Evolutionary conservation across 2,329 filamentous ascomycete species (phyloP), one percentile per base, ranked within the genome.

Genomic region (Chrysoporthe austroafricana): DNA sequence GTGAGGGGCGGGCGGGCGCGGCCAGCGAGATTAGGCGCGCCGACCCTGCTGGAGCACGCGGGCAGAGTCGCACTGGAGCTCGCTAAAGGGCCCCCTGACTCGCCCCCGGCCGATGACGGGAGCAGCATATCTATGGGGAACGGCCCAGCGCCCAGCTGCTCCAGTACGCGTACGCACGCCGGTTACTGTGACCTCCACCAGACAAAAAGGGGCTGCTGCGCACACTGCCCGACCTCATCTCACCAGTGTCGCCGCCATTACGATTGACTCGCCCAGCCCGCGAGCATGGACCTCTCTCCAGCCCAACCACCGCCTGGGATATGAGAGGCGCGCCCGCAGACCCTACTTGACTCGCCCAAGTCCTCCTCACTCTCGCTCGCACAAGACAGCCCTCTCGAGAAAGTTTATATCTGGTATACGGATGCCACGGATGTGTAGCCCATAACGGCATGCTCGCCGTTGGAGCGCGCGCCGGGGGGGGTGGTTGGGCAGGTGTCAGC

Each of bases 41-140:
- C 56, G 39, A 44, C 11, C n/a, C 39, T 60, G 13, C 57, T 60
- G 57, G 39, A 44, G 26, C 39, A 60, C 57, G 39, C 57, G n/a
- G 36, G 16, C 11, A 8, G 57, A 8, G 39, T 44, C 57, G 36
- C n/a, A 44, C 36, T 60, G 13, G 57, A 44, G n/a, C 57, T 21
- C 57, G 39, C 57, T 43, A 60, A 42, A 60, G 11, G 2, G 16
- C 36, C 36, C 36, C 36, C 9, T 39, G 6, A 9, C 36, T 6
- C 5, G 36, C 36, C 36, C 36, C 36, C 36, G 9, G 36, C 36
- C 36, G 36, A 39, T 43, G 18, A n/a, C 57, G 14, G 8, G n/a
- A 59, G 43, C 56, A 36, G 52, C 18, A 21, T 14, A 54, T 32
- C 26, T 26, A 54, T 13, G 26, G 46, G 21, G n/a, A 50, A 50